Evolutionary conservation across 768 basidiomycete species (phyloP).

Genomic region (Amanita pseudoporphyria): DNA sequence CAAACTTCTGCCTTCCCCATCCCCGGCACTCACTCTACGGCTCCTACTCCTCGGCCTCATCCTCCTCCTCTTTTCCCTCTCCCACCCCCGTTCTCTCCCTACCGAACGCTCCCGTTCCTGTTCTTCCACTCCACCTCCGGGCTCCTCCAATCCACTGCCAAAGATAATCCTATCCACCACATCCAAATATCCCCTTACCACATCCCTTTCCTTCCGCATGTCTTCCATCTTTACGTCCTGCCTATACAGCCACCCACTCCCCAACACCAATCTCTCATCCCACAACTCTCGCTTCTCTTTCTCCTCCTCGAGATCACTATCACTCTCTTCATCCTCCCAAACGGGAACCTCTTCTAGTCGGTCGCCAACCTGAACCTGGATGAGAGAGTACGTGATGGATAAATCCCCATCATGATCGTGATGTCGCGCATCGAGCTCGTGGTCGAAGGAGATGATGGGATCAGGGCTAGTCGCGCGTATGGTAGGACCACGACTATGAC

Average conservation of each 20-base stretch:
- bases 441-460: not conserved
- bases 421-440: slow-evolving; percentile 9
- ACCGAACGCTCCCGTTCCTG: slow-evolving; percentile 19
- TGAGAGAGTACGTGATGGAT: slow-evolving; percentile 55
- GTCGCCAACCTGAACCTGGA: slow-evolving; percentile 52
- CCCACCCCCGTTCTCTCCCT: slow-evolving; percentile 38
- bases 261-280: slow-evolving; percentile 75
- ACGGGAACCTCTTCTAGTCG: slow-evolving; percentile 58
- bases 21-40: slow-evolving; percentile 40
- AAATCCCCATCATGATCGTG: slow-evolving; percentile 34
- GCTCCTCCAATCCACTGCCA: slow-evolving; percentile 38
- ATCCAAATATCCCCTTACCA: slow-evolving; percentile 56
- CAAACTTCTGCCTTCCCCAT: slow-evolving; percentile 19
- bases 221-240: slow-evolving; percentile 50
- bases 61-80: slow-evolving; percentile 34
- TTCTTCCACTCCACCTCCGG: slow-evolving; percentile 28
- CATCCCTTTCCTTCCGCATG: slow-evolving; percentile 45
- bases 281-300: slow-evolving; percentile 62
- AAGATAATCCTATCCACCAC: slow-evolving; percentile 79
- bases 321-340: slow-evolving; percentile 68
- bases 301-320: slow-evolving; percentile 31
- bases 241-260: slow-evolving; percentile 75
- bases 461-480: slow-evolving; percentile 39
- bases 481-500: slow-evolving; percentile 11
- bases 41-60: slow-evolving; percentile 34